Conservation (phyloP, 768 basidiomycete species). For the Hysterangium stoloniferum region DNA sequence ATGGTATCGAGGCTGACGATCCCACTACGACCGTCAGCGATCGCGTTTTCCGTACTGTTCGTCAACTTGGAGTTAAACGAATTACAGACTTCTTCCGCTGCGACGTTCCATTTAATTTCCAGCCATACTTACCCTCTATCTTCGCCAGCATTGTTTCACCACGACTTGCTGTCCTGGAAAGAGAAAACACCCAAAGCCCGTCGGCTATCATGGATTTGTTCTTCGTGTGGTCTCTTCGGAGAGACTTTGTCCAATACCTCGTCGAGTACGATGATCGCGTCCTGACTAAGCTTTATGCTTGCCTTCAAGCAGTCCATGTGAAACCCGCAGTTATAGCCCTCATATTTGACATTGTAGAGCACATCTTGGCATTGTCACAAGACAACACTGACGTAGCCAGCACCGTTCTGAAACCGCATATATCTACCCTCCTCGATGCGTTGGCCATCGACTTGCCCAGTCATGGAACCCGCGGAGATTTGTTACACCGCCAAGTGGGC, state of each 20-base stretch:
- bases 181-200: conserved; percentile 87
- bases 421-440: conserved; percentile 55
- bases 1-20: conserved; percentile 14
- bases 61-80: conserved; percentile 80
- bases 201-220: conserved; percentile 85
- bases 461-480: conserved; percentile 20
- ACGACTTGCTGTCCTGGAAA: conserved; percentile 62
- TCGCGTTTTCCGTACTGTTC: conserved; percentile 41
- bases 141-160: conserved; percentile 76
- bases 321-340: conserved; percentile 76
- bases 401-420: conserved; percentile 57
- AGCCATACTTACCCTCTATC: conserved; percentile 54
- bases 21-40: conserved; percentile 29
- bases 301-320: conserved; percentile 74
- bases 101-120: conserved; percentile 67
- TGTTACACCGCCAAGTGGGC: conserved; percentile 74
- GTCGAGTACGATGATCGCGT: conserved; percentile 60
- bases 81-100: conserved; percentile 82
- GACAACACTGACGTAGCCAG: conserved; percentile 43
- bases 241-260: conserved; percentile 52
- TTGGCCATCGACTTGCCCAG: conserved; percentile 41
- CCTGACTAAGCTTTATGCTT: conserved; percentile 74
- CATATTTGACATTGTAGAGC: conserved; percentile 81
- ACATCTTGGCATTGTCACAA: conserved; percentile 48
- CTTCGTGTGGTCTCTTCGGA: conserved; percentile 60